These are phyloP conservation scores for Aspergillus ostianus DNA, from an alignment of 495 filamentous ascomycete genomes.

Conservation along the genomic window DNA sequence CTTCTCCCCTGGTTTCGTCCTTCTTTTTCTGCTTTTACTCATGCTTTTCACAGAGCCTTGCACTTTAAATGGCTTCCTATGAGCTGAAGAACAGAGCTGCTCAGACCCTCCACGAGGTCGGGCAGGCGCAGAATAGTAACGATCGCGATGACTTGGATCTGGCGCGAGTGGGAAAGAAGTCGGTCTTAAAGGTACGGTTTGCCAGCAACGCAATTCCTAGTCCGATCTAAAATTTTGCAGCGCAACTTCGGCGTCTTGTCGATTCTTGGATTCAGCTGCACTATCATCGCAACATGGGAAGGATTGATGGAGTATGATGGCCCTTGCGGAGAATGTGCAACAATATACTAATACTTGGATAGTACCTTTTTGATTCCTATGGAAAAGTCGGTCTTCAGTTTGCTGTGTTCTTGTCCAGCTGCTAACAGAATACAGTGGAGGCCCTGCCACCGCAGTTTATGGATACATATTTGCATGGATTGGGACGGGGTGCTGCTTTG, in stretches of 20 bases:
- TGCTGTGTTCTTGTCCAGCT: conserved; percentile 31
- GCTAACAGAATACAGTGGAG: conserved; percentile 32
- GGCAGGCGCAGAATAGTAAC: conserved; percentile 15
- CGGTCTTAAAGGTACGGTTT: conserved; percentile 35
- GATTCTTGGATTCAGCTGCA: conserved; percentile 51
- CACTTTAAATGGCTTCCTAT: conserved; percentile 12
- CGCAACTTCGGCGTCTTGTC: conserved; percentile 51
- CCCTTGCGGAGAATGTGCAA: conserved; percentile 25
- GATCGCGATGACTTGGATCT: conserved; percentile 40
- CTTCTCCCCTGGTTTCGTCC: not conserved
- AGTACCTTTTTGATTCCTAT: not conserved
- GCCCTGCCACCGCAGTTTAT: conserved; percentile 52
- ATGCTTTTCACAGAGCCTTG: not conserved
- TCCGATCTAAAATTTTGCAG: conserved; percentile 13
- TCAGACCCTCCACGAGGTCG: conserved; percentile 11
- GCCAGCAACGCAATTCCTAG: not conserved
- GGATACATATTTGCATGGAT: conserved; percentile 50
- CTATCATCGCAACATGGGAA: conserved; percentile 53
- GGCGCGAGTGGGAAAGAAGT: conserved; percentile 50
- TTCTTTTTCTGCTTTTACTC: not conserved
- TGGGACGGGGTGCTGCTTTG: conserved; percentile 29
- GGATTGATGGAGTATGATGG: conserved; percentile 17
- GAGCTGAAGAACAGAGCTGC: conserved; percentile 15
- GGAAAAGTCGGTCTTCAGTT: conserved; percentile 27
- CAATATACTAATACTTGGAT: not conserved